Percentiles rank a stretch among this genome's conserved stretches.
phyloP scores from a whole-genome alignment of 2,329 filamentous ascomycete species.

The Nannizzia gypsea region DNA sequence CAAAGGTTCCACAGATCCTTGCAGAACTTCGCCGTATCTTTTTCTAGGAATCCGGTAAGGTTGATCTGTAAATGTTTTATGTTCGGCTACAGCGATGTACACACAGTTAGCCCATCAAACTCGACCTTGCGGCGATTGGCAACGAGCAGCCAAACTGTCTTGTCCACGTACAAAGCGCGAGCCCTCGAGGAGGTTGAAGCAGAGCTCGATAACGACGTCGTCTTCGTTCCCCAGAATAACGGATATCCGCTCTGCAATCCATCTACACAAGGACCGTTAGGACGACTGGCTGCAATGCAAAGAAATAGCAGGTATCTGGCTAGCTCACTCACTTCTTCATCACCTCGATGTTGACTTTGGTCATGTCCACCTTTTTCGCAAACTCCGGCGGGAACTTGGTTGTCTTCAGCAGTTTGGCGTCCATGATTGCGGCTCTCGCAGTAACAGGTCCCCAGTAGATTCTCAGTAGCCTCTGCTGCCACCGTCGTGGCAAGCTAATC shows the following conservation, averaged over 20 bases:
- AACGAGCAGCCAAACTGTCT: constrained; percentile 2
- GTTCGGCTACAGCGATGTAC: constrained; percentile 55
- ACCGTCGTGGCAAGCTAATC: background rate
- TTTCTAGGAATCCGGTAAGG: constrained; percentile 87
- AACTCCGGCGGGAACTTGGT: constrained; percentile 94
- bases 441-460: background rate
- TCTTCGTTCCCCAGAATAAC: constrained; percentile 86
- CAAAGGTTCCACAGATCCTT: constrained; percentile 89
- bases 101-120: constrained; percentile 16
- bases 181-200: constrained; percentile 58
- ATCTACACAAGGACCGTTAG: constrained; percentile 44
- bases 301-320: constrained; percentile 4
- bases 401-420: constrained; percentile 76
- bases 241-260: constrained; percentile 81
- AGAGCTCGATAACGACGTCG: constrained; percentile 86
- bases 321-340: constrained; percentile 72
- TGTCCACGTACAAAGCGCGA: constrained; percentile 55
- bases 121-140: background rate
- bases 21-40: constrained; percentile 78
- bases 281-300: background rate
- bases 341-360: constrained; percentile 91
- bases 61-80: constrained; percentile 93
- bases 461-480: background rate
- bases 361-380: constrained; percentile 90
- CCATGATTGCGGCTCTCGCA: constrained; percentile 42